Evolutionary conservation across 2,329 filamentous ascomycete genomes (phyloP), one percentile per base, ranked within the genome.

Genomic region (Neofusicoccum sp.): DNA sequence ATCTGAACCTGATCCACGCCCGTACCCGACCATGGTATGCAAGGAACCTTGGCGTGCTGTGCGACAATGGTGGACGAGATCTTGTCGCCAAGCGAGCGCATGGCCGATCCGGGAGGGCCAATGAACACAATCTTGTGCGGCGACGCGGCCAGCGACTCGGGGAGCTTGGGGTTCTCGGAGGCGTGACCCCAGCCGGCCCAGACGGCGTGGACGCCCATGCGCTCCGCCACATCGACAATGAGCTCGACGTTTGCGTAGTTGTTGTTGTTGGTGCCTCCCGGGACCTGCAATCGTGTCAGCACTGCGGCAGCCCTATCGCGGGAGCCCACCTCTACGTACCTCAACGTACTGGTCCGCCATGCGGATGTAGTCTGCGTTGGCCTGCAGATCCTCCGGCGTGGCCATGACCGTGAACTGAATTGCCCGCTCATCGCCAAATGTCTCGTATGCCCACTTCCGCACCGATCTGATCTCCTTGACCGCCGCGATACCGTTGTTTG

Each of bases 351-450:
- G 91, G 79, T 99, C 95, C 34, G 95, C 95, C 95, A 99, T 98
- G 75, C 95, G 87, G 76, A 99, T 99, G 81, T 99, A 99, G 79
- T 99, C 95, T 68, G 95, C 95, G 77, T 99, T 99, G 75, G 95
- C 95, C 75, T 89, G 87, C 74, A 99, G 79, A 88, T 99, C 95
- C 80, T 99, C 95, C 53, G 95, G 95, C 40, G 95, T 99, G 69
- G 95, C 95, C 95, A 99, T 99, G 75, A 99, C 95, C 65, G 95
- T 99, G 81, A 99, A 99, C 75, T 98, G 93, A 74, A 99, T 97
- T 70, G 93, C 95, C 73, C 90, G 87, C 83, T 99, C 95, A 79
- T 99, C 93, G 80, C 95, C 93, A 75, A 99, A 99, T 6, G 91
- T 96, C 81, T 99, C 95, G 87, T 99, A 99, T 64, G 95, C 95